Evolutionary conservation across 768 basidiomycete species (phyloP).

Genomic region (Tephrocybe rancida): DNA sequence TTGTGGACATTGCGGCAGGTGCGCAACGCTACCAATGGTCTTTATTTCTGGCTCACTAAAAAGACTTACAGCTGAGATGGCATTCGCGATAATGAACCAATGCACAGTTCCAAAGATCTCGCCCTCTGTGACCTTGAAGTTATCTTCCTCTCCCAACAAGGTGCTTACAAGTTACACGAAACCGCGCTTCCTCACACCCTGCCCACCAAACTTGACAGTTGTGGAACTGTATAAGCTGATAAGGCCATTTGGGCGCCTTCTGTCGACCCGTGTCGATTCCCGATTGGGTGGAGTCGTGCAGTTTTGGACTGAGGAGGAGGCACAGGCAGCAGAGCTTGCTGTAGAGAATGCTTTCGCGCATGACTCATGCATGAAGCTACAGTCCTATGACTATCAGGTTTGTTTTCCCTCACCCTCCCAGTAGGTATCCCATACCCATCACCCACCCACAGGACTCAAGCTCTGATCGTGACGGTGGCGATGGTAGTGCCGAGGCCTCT

Average conservation of each 20-base stretch:
- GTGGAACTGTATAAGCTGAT: background rate
- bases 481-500: too few relatives aligned
- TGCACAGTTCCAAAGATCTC: background rate
- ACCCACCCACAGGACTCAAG: too few relatives aligned
- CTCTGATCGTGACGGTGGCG: too few relatives aligned
- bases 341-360: background rate
- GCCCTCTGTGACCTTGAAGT: background rate
- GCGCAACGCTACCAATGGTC: background rate
- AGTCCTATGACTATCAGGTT: background rate
- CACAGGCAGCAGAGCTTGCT: background rate
- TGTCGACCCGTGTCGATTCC: background rate
- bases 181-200: background rate
- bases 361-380: background rate
- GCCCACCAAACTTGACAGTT: background rate
- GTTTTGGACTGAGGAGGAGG: constrained; percentile 9
- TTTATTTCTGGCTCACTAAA: background rate
- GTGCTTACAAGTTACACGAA: background rate
- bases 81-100: background rate
- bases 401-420: too few relatives aligned
- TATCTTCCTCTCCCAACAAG: background rate
- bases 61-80: background rate
- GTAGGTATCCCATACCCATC: too few relatives aligned
- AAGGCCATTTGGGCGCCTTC: constrained; percentile 3
- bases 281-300: constrained; percentile 1
- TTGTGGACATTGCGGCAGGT: background rate